These are phyloP conservation scores for Panus rudis DNA, from an alignment of 768 basidiomycete genomes.

Conservation along the genomic window DNA sequence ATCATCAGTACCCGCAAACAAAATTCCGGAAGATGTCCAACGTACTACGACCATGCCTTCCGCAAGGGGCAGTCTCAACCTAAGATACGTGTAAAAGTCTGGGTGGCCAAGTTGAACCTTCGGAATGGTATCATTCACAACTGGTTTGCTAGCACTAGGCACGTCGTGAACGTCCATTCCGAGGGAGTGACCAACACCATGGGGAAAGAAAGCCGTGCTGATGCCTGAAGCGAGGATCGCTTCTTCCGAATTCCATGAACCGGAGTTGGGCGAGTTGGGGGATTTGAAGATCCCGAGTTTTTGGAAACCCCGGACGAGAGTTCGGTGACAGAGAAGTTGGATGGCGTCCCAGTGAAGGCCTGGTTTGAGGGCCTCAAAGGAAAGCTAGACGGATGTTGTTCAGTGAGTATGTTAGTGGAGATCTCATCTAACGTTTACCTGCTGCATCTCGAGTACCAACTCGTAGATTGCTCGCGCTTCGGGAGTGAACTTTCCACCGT, in stretches of 20 bases:
- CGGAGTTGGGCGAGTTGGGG: slow-evolving; percentile 39
- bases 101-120: slow-evolving; percentile 33
- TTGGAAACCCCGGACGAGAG: slow-evolving; percentile 78
- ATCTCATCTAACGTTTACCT: slow-evolving; percentile 33
- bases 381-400: slow-evolving; percentile 23
- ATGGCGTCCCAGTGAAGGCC: slow-evolving; percentile 88
- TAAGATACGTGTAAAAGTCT: slow-evolving; percentile 72
- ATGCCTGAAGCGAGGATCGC: slow-evolving; percentile 72
- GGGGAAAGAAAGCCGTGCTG: slow-evolving; percentile 87
- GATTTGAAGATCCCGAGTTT: slow-evolving; percentile 77
- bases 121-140: slow-evolving; percentile 43
- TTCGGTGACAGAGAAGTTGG: slow-evolving; percentile 77
- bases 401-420: slow-evolving; percentile 7
- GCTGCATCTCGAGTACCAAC: slow-evolving; percentile 88
- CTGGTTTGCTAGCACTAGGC: slow-evolving; percentile 74
- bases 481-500: slow-evolving; percentile 80
- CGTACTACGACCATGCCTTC: slow-evolving; percentile 82
- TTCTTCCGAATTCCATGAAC: slow-evolving; percentile 54
- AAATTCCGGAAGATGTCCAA: too few species aligned
- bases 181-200: slow-evolving; percentile 85
- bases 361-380: slow-evolving; percentile 63
- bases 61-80: slow-evolving; percentile 68
- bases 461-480: slow-evolving; percentile 80
- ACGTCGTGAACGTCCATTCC: slow-evolving; percentile 96
- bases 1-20: too few species aligned